These are phyloP conservation scores for Hericium coralloides DNA, from an alignment of 768 basidiomycete genomes.

Conservation along the genomic window DNA sequence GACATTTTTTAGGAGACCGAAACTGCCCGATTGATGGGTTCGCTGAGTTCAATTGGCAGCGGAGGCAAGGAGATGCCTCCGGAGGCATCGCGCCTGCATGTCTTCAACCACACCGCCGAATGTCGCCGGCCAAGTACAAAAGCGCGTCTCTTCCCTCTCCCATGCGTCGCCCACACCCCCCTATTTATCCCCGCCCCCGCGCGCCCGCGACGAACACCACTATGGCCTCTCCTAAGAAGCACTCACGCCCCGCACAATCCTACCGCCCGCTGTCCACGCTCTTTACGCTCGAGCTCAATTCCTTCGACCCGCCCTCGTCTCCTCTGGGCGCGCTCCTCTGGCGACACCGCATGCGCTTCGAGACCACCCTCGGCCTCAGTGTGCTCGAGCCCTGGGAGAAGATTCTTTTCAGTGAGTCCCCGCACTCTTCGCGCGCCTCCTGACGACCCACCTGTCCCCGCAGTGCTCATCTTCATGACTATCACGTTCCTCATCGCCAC, in stretches of 20 bases:
- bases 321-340: constrained; percentile 28
- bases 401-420: constrained; percentile 42
- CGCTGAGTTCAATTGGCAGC: too few relatives aligned
- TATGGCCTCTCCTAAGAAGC: not conserved
- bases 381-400: constrained; percentile 69
- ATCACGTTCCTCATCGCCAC: not conserved
- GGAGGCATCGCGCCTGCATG: too few relatives aligned
- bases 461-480: not conserved
- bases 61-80: not conserved
- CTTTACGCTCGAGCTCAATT: constrained; percentile 16
- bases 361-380: constrained; percentile 48
- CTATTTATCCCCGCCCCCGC: not conserved
- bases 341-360: constrained; percentile 46
- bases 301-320: constrained; percentile 20
- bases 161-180: not conserved
- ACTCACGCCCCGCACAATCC: not conserved
- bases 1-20: too few relatives aligned
- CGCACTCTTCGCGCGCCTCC: not conserved
- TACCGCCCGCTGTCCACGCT: not conserved
- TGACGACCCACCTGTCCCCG: not conserved
- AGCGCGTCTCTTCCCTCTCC: not conserved
- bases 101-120: not conserved
- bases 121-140: not conserved
- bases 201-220: not conserved
- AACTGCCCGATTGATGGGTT: too few relatives aligned